These are phyloP conservation scores for Pseudogymnoascus sp. DNA, from an alignment of 2,329 filamentous ascomycete genomes.

Conservation along the genomic window DNA sequence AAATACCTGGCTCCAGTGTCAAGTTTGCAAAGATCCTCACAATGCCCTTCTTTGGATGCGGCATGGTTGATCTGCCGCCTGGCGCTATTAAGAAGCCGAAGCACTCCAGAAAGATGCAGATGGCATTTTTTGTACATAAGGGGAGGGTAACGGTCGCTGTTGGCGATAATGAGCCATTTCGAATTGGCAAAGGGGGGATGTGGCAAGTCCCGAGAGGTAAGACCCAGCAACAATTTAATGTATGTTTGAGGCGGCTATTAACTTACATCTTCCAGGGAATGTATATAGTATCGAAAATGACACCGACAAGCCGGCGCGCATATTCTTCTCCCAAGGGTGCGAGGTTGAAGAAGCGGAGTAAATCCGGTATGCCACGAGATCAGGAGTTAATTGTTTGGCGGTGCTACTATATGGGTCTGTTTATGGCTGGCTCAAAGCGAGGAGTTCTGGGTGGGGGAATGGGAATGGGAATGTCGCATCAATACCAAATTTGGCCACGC, in stretches of 20 bases:
- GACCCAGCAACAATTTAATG: conserved; percentile 26
- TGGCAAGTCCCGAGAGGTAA: conserved; percentile 94
- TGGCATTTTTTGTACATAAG: conserved; percentile 86
- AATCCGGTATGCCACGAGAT: neutral
- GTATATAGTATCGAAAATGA: conserved; percentile 88
- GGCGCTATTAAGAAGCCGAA: conserved; percentile 80
- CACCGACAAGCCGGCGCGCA: conserved; percentile 59
- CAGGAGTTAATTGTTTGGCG: neutral
- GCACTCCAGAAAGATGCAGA: conserved; percentile 92
- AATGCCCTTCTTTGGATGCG: conserved; percentile 78
- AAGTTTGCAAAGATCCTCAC: conserved; percentile 83
- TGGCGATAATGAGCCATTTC: conserved; percentile 62
- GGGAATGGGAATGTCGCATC: neutral
- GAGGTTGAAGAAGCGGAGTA: conserved; percentile 33
- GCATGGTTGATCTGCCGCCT: conserved; percentile 80
- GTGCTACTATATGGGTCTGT: neutral
- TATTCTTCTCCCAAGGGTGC: conserved; percentile 91
- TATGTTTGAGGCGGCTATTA: neutral
- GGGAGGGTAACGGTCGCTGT: conserved; percentile 77
- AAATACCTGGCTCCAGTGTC: conserved; percentile 64
- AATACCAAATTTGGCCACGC: conserved; percentile 1
- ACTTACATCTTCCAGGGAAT: conserved; percentile 58
- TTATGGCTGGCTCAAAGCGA: neutral
- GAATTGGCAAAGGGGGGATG: conserved; percentile 78
- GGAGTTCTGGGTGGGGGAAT: neutral